phyloP scores from a whole-genome alignment of 768 basidiomycete species.

The Mycena vulgaris region DNA sequence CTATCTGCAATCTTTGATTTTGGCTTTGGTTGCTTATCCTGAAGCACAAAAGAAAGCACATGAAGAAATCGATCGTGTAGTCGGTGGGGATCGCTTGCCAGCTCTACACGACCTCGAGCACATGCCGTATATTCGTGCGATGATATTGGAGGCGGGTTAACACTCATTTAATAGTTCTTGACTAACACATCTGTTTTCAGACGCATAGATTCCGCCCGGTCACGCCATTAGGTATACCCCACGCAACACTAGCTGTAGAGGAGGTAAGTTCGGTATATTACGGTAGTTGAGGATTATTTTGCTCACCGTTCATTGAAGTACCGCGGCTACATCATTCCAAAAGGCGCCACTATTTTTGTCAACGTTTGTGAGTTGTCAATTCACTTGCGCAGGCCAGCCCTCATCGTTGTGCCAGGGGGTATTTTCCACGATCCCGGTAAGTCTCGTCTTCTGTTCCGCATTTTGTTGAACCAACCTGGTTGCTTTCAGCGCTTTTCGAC shows the following conservation, averaged over 20 bases:
- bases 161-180: background rate
- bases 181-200: background rate
- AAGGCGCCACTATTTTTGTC: slow-evolving; percentile 26
- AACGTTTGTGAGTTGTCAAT: slow-evolving; percentile 18
- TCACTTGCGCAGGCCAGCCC: background rate
- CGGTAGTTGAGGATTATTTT: no score
- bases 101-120: slow-evolving; percentile 37
- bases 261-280: slow-evolving; percentile 21
- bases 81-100: slow-evolving; percentile 44
- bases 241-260: background rate
- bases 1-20: slow-evolving; percentile 42
- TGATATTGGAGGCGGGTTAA: slow-evolving; percentile 40
- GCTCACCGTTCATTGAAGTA: slow-evolving; percentile 4
- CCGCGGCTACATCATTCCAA: slow-evolving; percentile 20
- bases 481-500: slow-evolving; percentile 23
- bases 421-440: slow-evolving; percentile 31
- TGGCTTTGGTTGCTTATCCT: slow-evolving; percentile 45
- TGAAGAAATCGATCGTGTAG: slow-evolving; percentile 47
- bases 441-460: background rate
- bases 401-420: slow-evolving; percentile 6
- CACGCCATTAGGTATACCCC: slow-evolving; percentile 3
- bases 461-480: background rate
- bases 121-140: slow-evolving; percentile 45
- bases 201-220: slow-evolving; percentile 29
- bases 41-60: slow-evolving; percentile 45